Base-by-base conservation (phyloP, 1,284 basidiomycete genomes). In the Boletus smithii region DNA sequence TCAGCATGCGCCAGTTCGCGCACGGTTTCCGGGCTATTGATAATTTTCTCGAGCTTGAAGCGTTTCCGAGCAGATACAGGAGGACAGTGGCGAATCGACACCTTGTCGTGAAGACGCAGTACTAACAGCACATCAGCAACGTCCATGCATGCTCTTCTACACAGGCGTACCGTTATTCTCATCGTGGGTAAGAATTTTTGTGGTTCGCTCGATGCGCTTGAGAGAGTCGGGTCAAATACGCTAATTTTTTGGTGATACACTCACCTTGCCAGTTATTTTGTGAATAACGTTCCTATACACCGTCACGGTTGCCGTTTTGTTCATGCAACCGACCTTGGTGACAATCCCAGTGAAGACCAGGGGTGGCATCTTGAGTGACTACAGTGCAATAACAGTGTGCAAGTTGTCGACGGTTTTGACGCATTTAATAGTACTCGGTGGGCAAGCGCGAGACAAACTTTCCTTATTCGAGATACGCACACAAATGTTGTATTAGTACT, bases 221-320 rank as follows among this genome's bases (percentile, higher is more conserved):
- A 30, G 29, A 42, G 37, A 44, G 53, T 49, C 29, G 39, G 33
- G 16, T 42, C 37, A 36, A 32, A 46, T 36, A 13, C 38, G 36
- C 24, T 49, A 17, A 26, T 26, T 24, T 34, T 40, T 23, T 18
- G 23, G 37, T 36, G 11, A 20, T 8, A 16, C 17, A 42, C 74
- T 54, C 53, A 88, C 87, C 75, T 91, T 91, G 57, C 82, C 79
- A 8, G 87, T 89, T 39, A 79, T 60, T 52, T 78, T 76, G 61
- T 91, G 86, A 20, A 79, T 67, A 33, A 83, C 72, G 70, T 73
- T 80, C 48, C 88, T 77, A 22, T 84, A 81, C 14, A 91, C 85
- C 1, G 82, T 82, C 34, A 91, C 86, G 0, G 88, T 91, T 14
- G 77, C 88, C 0, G 88, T 91, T 62, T 90, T 90, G 49, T 81